Evolutionary conservation across 2,329 filamentous ascomycete genomes (phyloP), one percentile per base, ranked within the genome.

Genomic region (Colletotrichum lentis): DNA sequence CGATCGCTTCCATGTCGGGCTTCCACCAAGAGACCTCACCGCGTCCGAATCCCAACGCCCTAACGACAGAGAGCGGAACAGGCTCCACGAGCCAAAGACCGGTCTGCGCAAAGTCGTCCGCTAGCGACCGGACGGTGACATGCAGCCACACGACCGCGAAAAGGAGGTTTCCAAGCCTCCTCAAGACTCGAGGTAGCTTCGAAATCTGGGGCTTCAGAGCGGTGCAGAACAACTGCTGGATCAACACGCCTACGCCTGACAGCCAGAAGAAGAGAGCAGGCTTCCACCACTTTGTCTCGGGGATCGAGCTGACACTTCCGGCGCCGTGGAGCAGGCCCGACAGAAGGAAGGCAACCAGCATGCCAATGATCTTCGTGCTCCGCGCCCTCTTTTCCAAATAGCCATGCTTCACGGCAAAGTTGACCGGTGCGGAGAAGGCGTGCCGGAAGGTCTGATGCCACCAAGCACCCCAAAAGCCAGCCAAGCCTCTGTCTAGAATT

Each of bases 391-490:
- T 71, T 69, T 70, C 72, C 67, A 88, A 56, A 72, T 82, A 76
- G 20, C 83, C 78, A 47, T 69, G 61, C 69, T 76, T 71, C 10
- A 78, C 76, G 64, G 90, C 73, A 73, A 81, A 86, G 2, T 77
- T 77, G 0, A 84, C 80, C 0, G 90, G 90, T 4, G 88, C 85
- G 46, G 86, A 79, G 74, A 95, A 94, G 2, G 87, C 88, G 63
- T 88, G 85, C 0, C 94, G 90, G 80, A 97, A 96, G 3, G 90
- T 90, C 78, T 97, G 94, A 77, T 98, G 95, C 95, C 95, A 97
- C 85, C 89, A 95, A 24, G 83, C 84, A 52, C 91, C 90, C 95
- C 95, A 98, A 79, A 90, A 91, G 0, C 94, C 94, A 0, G 86
- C 84, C 2, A 97, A 82, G 0, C 95, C 94, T 67, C 87, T 83